Conservation (phyloP, 2,329 filamentous ascomycete species). For the Tolypocladium inflatum region DNA sequence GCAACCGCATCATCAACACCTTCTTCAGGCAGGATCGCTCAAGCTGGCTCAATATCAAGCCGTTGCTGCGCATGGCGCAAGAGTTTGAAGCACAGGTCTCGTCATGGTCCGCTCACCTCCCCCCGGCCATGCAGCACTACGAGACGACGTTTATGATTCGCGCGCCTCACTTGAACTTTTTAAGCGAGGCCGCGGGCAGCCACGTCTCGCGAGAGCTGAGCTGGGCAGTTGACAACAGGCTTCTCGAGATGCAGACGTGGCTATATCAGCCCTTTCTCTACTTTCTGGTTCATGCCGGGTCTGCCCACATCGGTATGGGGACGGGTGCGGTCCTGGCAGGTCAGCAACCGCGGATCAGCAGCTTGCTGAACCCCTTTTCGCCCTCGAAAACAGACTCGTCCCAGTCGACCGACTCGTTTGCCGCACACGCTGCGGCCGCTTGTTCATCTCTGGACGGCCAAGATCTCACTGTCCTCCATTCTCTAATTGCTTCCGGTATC, state of each 20-base stretch:
- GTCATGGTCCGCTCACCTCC: slow-evolving; percentile 11
- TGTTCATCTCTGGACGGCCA: slow-evolving; percentile 4
- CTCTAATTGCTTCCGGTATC: slow-evolving; percentile 9
- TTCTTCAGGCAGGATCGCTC: slow-evolving; percentile 10
- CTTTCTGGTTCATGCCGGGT: not conserved
- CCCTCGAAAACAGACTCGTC: not conserved
- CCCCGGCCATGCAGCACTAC: slow-evolving; percentile 9
- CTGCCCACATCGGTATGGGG: not conserved
- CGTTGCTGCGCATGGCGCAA: slow-evolving; percentile 10
- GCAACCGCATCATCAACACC: slow-evolving; percentile 26
- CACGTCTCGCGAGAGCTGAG: slow-evolving; percentile 11
- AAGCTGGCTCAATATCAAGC: slow-evolving; percentile 10
- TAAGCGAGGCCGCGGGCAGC: slow-evolving; percentile 4
- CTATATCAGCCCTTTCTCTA: not conserved
- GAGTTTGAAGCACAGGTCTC: slow-evolving; percentile 14
- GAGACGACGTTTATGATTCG: not conserved
- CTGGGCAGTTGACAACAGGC: slow-evolving; percentile 12
- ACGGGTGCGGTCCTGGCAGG: not conserved
- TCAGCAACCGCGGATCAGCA: slow-evolving; percentile 6
- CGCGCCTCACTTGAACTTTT: not conserved
- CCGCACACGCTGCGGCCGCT: not conserved
- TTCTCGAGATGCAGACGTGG: slow-evolving; percentile 14
- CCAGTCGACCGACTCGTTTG: slow-evolving; percentile 2
- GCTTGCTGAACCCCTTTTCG: slow-evolving; percentile 5
- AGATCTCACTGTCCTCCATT: slow-evolving; percentile 7